Conservation (phyloP, 495 filamentous ascomycete species). For the Amniculicola lignicola region DNA sequence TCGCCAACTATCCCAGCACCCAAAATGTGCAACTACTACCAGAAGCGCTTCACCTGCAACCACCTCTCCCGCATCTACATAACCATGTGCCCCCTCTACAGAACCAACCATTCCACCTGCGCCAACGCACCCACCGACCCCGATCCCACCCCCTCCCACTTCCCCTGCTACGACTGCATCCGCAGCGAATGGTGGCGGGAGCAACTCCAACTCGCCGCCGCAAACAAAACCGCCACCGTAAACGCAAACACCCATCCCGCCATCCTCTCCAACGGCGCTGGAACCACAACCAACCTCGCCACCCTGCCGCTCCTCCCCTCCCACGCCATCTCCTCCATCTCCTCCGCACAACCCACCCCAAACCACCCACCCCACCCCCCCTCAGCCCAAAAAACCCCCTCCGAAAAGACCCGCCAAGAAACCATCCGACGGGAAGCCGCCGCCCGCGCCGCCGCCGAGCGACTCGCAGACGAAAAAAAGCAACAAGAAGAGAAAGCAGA, state of each 20-base stretch:
- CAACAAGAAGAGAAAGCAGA: conserved; percentile 1
- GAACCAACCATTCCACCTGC: neutral
- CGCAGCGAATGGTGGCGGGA: neutral
- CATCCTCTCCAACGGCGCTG: neutral
- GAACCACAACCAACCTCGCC: neutral
- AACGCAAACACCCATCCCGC: no score
- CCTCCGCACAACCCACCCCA: neutral
- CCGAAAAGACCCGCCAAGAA: conserved; percentile 1
- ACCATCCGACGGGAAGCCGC: conserved; percentile 1
- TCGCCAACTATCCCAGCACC: no score
- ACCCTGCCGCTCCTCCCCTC: neutral
- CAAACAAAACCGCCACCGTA: neutral
- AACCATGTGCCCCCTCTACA: neutral
- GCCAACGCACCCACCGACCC: neutral
- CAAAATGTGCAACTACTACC: conserved; percentile 20
- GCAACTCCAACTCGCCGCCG: neutral
- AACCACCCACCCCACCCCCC: neutral
- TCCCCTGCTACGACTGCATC: conserved; percentile 25
- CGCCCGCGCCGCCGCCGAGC: neutral
- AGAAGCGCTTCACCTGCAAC: conserved; percentile 10
- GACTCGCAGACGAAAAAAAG: neutral
- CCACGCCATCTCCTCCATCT: neutral
- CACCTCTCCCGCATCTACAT: conserved; percentile 10
- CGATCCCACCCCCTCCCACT: conserved; percentile 3
- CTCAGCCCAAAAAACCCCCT: neutral